Evolutionary conservation across 495 filamentous ascomycete genomes (phyloP).

Genomic region (Terfezia boudieri): DNA sequence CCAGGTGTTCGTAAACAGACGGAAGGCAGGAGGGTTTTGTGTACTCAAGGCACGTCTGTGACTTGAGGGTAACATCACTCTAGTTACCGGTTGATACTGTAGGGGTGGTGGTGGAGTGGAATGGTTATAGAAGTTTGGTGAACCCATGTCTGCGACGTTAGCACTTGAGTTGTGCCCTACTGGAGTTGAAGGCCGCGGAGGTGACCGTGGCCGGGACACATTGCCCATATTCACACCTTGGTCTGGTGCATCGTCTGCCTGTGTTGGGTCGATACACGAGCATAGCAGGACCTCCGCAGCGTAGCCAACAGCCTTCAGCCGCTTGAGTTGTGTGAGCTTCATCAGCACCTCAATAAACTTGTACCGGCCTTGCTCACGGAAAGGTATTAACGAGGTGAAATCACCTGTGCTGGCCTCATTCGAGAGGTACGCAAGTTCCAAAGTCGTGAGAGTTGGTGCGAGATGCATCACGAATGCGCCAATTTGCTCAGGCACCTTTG

Average conservation of each 20-base stretch:
- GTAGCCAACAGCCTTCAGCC: neutral
- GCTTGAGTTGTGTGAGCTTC: neutral
- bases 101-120: neutral
- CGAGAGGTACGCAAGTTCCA: neutral
- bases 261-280: neutral
- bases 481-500: neutral
- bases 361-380: neutral
- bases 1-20: neutral
- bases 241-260: neutral
- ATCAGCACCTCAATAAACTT: neutral
- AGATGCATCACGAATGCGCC: neutral
- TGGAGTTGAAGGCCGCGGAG: neutral
- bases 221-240: neutral
- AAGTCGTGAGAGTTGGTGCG: neutral
- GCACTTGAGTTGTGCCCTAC: neutral
- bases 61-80: neutral
- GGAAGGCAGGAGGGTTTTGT: neutral
- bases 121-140: neutral
- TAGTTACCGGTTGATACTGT: neutral
- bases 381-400: neutral
- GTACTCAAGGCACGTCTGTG: neutral
- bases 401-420: neutral
- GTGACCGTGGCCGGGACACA: neutral
- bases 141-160: neutral
- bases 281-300: neutral